A percentile compares a stretch with the other conserved stretches of the same genome.
phyloP scores from a whole-genome alignment of 257 asterid species.

The Solanum clarkiae region DNA sequence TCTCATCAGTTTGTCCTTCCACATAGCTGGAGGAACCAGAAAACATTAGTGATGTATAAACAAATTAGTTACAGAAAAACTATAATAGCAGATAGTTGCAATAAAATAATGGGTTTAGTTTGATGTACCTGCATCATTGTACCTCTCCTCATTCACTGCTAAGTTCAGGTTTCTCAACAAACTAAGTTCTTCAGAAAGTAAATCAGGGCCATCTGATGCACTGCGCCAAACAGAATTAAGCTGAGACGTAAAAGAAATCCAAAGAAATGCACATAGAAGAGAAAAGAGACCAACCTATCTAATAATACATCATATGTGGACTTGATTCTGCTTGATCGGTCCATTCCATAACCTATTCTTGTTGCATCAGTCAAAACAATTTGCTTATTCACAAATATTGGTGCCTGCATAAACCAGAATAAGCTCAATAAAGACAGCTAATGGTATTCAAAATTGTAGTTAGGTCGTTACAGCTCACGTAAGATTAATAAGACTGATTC shows the following conservation, averaged over 20 bases:
- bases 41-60: not conserved
- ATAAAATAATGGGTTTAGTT: not conserved
- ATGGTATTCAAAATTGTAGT: not conserved
- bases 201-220: conserved; percentile 32
- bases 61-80: not conserved
- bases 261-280: not conserved
- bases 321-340: conserved; percentile 8
- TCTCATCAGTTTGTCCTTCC: conserved; percentile 25
- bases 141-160: conserved; percentile 28
- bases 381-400: conserved; percentile 25
- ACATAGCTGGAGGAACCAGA: conserved; percentile 12
- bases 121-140: conserved; percentile 27
- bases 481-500: not conserved
- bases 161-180: conserved; percentile 20
- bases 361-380: conserved; percentile 29
- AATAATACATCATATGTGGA: conserved; percentile 21
- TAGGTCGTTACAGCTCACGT: not conserved
- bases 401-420: conserved; percentile 21
- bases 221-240: not conserved
- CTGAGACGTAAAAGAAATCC: not conserved
- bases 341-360: conserved; percentile 17
- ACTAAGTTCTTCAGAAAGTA: conserved; percentile 26
- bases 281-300: conserved; percentile 20
- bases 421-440: not conserved
- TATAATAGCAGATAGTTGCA: not conserved